Evolutionary conservation across 495 filamentous ascomycete species (phyloP).

Genomic region (Wilcoxina mikolae): DNA sequence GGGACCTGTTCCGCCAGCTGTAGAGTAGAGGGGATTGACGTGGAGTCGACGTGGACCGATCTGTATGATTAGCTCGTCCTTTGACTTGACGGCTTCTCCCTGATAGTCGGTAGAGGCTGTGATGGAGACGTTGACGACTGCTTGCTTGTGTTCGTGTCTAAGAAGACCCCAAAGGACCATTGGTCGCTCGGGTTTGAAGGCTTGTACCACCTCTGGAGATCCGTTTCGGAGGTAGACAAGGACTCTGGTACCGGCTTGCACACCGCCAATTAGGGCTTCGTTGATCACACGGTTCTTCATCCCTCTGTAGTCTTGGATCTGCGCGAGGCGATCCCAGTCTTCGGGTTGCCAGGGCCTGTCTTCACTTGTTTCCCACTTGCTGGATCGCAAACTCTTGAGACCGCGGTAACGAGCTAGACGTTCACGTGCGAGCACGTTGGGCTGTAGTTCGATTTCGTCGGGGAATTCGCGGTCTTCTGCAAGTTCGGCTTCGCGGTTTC

Average conservation of each 20-base stretch:
- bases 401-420: conserved; percentile 73
- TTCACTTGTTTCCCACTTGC: conserved; percentile 74
- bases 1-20: conserved; percentile 56
- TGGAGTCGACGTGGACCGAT: conserved; percentile 72
- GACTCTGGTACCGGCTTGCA: conserved; percentile 67
- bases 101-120: conserved; percentile 50
- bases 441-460: conserved; percentile 89
- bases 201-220: conserved; percentile 41
- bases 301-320: conserved; percentile 68
- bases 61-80: conserved; percentile 78
- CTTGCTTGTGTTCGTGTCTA: conserved; percentile 85
- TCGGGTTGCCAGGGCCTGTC: conserved; percentile 73
- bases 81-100: conserved; percentile 57
- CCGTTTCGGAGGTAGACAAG: conserved; percentile 64
- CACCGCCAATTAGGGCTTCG: conserved; percentile 74
- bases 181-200: conserved; percentile 43
- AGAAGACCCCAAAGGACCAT: conserved; percentile 63
- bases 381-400: conserved; percentile 73
- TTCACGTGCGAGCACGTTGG: conserved; percentile 72
- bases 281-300: conserved; percentile 57
- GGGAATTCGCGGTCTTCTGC: conserved; percentile 89
- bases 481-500: conserved; percentile 61
- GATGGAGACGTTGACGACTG: conserved; percentile 73
- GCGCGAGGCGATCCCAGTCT: conserved; percentile 73
- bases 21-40: conserved; percentile 81